These are phyloP conservation scores for Candida qinlingensis DNA, from an alignment of 805 yeast species.

Conservation along the genomic window DNA sequence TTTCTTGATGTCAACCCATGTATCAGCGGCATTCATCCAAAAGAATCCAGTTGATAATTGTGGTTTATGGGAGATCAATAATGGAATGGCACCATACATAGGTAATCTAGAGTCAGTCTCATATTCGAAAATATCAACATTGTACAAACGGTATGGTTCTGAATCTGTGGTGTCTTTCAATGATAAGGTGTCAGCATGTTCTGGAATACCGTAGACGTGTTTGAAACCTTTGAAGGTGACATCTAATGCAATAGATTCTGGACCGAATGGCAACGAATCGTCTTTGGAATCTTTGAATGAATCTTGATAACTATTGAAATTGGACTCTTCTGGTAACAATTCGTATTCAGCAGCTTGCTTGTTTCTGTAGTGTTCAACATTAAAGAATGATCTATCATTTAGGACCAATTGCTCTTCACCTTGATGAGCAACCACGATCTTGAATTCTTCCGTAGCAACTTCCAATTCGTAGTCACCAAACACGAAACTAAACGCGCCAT, in stretches of 20 bases:
- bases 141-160: conserved; percentile 83
- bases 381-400: conserved; percentile 67
- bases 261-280: conserved; percentile 75
- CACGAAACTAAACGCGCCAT: conserved; percentile 15
- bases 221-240: conserved; percentile 54
- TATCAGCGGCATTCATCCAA: conserved; percentile 93
- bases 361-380: conserved; percentile 76
- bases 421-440: conserved; percentile 41
- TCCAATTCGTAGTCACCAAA: conserved; percentile 42
- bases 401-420: conserved; percentile 46
- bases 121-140: conserved; percentile 94
- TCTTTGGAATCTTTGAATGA: conserved; percentile 56
- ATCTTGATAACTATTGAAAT: conserved; percentile 66
- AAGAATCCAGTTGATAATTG: conserved; percentile 67
- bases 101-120: conserved; percentile 77
- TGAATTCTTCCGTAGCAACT: conserved; percentile 44
- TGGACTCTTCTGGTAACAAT: conserved; percentile 53
- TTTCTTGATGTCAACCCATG: conserved; percentile 71
- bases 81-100: conserved; percentile 94
- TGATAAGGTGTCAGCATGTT: conserved; percentile 80
- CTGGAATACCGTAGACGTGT: conserved; percentile 91
- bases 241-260: conserved; percentile 85
- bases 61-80: conserved; percentile 64
- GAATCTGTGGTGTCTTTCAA: conserved; percentile 57
- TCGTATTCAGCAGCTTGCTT: conserved; percentile 36